Evolutionary conservation across 768 basidiomycete species (phyloP).

Genomic region (Kondoa subrosea): DNA sequence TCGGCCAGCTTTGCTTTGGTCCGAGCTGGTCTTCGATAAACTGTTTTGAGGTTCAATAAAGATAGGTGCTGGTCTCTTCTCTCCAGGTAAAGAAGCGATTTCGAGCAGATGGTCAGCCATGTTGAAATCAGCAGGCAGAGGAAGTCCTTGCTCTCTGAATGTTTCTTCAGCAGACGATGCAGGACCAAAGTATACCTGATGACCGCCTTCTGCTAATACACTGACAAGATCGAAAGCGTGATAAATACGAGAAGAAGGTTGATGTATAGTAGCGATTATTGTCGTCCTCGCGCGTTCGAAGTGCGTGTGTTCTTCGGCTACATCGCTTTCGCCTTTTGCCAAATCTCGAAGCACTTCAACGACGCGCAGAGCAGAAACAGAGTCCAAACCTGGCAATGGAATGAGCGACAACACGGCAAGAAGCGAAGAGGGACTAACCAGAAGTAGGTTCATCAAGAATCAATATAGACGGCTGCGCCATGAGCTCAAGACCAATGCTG

Average conservation of each 20-base stretch:
- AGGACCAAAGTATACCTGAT: conserved; percentile 58
- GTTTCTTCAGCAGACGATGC: conserved; percentile 51
- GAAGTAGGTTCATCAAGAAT: conserved; percentile 66
- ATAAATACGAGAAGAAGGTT: conserved; percentile 18
- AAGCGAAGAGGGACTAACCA: conserved; percentile 10
- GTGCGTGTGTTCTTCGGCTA: not conserved
- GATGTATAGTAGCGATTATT: conserved; percentile 44
- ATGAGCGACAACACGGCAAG: not conserved
- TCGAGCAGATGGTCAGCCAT: conserved; percentile 84
- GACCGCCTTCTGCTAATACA: conserved; percentile 53
- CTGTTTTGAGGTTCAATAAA: conserved; percentile 3
- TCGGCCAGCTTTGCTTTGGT: not conserved
- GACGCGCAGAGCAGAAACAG: conserved; percentile 65
- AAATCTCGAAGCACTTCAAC: conserved; percentile 60
- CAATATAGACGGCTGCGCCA: conserved; percentile 65
- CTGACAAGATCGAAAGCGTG: conserved; percentile 68
- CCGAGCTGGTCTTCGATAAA: not conserved
- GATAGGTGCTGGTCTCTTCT: not conserved
- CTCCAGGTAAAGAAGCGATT: conserved; percentile 50
- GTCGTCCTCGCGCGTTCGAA: conserved; percentile 40
- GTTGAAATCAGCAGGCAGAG: conserved; percentile 67
- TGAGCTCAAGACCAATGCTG: conserved; percentile 74
- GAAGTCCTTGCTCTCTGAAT: conserved; percentile 41
- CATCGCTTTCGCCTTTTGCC: conserved; percentile 32
- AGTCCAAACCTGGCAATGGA: conserved; percentile 57